These are phyloP conservation scores for Fraxinus albicans DNA, from an alignment of 305 asterid species.

Conservation along the genomic window DNA sequence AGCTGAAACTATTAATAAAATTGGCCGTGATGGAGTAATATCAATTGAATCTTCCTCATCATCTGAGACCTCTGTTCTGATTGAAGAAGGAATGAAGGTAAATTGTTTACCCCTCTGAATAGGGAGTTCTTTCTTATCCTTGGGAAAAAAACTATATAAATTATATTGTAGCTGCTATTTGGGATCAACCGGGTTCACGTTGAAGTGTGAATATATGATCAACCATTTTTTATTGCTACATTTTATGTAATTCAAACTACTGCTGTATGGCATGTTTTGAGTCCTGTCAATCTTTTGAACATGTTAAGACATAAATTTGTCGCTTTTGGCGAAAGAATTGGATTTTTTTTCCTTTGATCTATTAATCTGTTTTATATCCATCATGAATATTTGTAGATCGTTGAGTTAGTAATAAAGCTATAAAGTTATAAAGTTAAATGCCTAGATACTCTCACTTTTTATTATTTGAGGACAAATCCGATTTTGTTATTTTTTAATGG, in stretches of 20 bases:
- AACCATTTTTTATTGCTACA: not conserved
- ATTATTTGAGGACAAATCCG: not conserved
- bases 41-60: conserved; percentile 77
- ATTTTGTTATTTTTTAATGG: not conserved
- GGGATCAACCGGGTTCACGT: not conserved
- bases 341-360: not conserved
- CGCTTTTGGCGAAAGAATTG: not conserved
- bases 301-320: not conserved
- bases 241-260: not conserved
- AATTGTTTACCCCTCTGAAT: not conserved
- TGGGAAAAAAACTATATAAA: not conserved
- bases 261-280: not conserved
- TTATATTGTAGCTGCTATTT: not conserved
- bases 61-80: conserved; percentile 61
- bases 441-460: not conserved
- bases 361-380: not conserved
- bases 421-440: conserved; percentile 6
- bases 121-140: not conserved
- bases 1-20: conserved; percentile 82
- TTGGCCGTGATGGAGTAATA: conserved; percentile 90
- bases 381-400: not conserved
- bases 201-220: not conserved
- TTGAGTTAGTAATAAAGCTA: not conserved
- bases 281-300: not conserved
- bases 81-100: conserved; percentile 99